Conservation (phyloP, 495 filamentous ascomycete species). For the Immersiella caudata region DNA sequence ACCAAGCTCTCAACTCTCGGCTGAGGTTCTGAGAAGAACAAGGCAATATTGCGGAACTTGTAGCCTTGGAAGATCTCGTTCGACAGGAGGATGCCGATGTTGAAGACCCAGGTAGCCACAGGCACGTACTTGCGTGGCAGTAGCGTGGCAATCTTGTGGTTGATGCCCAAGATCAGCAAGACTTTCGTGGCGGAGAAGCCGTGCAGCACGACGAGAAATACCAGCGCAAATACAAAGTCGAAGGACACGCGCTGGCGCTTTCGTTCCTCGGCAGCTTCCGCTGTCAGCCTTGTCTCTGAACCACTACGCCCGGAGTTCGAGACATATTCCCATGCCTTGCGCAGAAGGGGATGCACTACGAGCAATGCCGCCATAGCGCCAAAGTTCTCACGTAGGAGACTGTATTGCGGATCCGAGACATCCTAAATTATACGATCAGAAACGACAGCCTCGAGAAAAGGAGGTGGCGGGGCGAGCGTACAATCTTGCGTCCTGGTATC, state of each 20-base stretch:
- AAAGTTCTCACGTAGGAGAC: constrained; percentile 83
- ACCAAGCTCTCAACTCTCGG: constrained; percentile 28
- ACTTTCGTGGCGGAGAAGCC: constrained; percentile 86
- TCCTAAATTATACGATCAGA: constrained; percentile 58
- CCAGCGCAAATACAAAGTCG: constrained; percentile 77
- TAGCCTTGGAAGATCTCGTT: constrained; percentile 88
- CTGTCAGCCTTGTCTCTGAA: neutral
- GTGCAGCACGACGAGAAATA: constrained; percentile 80
- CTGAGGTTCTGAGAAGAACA: constrained; percentile 49
- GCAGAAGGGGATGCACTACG: constrained; percentile 74
- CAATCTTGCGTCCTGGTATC: constrained; percentile 92
- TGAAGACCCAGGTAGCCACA: constrained; percentile 88
- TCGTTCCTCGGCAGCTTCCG: constrained; percentile 63
- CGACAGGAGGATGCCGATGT: constrained; percentile 80
- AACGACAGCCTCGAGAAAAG: neutral
- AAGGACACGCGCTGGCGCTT: constrained; percentile 78
- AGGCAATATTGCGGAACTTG: constrained; percentile 63
- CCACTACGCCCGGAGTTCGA: neutral
- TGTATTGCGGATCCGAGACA: constrained; percentile 87
- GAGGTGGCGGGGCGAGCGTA: constrained; percentile 44
- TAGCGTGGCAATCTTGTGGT: constrained; percentile 74
- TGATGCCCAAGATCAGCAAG: constrained; percentile 73
- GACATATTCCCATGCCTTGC: constrained; percentile 65
- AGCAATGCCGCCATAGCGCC: constrained; percentile 75
- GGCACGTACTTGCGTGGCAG: constrained; percentile 71